A percentile compares a stretch with the other conserved stretches of the same genome.
Conservation (phyloP, 2,329 filamentous ascomycete species). For the Teratosphaeria viscida region DNA sequence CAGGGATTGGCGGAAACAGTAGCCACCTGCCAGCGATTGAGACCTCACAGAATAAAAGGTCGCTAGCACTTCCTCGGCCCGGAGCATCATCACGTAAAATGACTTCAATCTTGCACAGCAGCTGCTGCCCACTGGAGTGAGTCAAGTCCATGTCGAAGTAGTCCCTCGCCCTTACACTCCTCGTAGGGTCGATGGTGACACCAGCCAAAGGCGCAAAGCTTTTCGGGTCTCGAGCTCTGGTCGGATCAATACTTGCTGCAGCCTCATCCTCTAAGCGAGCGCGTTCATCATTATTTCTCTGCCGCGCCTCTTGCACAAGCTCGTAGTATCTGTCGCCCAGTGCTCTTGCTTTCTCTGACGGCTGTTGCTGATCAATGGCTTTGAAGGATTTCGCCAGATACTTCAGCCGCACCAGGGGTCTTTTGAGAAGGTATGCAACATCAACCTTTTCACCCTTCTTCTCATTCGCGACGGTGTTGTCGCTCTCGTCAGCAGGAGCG, state of each 20-base stretch:
- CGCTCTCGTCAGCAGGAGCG: conserved; percentile 56
- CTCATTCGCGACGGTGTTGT: conserved; percentile 29
- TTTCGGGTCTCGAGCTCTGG: conserved; percentile 65
- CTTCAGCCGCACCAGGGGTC: conserved; percentile 78
- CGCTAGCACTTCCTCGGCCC: conserved; percentile 58
- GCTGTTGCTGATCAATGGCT: conserved; percentile 48
- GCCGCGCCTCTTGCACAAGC: conserved; percentile 66
- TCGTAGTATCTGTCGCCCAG: conserved; percentile 55
- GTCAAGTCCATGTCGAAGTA: conserved; percentile 74
- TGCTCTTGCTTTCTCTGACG: conserved; percentile 47
- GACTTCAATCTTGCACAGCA: conserved; percentile 82
- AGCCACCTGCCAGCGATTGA: conserved; percentile 69
- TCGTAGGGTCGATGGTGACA: conserved; percentile 61
- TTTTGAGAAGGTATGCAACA: conserved; percentile 83
- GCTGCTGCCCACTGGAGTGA: conserved; percentile 81
- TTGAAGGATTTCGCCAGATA: conserved; percentile 77
- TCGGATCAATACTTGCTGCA: conserved; percentile 71
- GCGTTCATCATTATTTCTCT: conserved; percentile 60
- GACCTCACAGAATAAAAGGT: conserved; percentile 88
- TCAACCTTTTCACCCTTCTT: conserved; percentile 80
- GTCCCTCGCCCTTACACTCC: conserved; percentile 82
- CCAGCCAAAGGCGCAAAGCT: conserved; percentile 62
- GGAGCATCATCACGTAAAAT: conserved; percentile 70
- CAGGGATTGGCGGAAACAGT: conserved; percentile 78
- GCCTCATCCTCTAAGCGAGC: conserved; percentile 75